A percentile compares a stretch with the other conserved stretches of the same genome.
phyloP scores from a whole-genome alignment of 305 asterid species.

The Solanum aculeatissimum region DNA sequence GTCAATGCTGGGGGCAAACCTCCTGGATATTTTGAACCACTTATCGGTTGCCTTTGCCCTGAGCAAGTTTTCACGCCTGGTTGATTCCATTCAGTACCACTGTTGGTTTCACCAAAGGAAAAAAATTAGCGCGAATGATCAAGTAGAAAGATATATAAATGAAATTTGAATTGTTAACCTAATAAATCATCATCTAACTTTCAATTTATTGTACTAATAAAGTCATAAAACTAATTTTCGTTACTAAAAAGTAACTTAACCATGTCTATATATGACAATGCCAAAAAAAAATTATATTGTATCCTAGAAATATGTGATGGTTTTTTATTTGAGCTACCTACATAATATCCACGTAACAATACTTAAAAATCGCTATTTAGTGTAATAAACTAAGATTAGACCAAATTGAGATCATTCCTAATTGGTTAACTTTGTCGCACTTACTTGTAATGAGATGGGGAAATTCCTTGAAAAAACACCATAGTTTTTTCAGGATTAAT shows the following conservation, averaged over 20 bases:
- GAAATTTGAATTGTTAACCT: neutral
- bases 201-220: neutral
- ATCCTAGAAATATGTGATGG: neutral
- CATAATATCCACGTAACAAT: neutral
- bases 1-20: slow-evolving; percentile 50
- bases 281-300: too few species aligned
- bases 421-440: neutral
- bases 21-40: slow-evolving; percentile 65
- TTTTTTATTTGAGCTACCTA: neutral
- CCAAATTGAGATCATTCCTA: neutral
- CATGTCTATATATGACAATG: neutral
- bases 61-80: slow-evolving; percentile 48
- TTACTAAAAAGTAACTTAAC: neutral
- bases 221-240: neutral
- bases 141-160: neutral
- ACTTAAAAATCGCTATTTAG: neutral
- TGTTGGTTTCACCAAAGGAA: neutral
- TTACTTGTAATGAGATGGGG: slow-evolving; percentile 92
- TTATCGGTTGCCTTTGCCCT: slow-evolving; percentile 36
- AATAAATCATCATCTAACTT: neutral
- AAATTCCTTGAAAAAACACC: slow-evolving; percentile 86
- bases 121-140: neutral
- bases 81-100: slow-evolving; percentile 63
- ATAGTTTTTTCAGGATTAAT: slow-evolving; percentile 50
- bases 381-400: too few species aligned